phyloP scores from a whole-genome alignment of 371 early-diverging fungal species.

The Actinomucor elegans region DNA sequence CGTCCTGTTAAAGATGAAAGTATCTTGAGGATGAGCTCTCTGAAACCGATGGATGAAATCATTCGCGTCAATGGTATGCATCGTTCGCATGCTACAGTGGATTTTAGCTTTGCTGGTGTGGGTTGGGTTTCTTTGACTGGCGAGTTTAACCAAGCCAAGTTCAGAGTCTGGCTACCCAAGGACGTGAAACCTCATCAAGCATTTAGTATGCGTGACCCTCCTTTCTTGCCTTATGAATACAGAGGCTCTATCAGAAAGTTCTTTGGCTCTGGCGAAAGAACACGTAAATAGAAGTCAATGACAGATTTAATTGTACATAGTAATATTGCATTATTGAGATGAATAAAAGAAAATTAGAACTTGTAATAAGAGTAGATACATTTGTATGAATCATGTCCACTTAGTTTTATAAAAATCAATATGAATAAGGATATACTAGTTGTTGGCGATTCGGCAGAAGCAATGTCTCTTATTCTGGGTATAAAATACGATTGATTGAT shows the following conservation, averaged over 20 bases:
- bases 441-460: too few species aligned
- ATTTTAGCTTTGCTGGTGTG: constrained; percentile 65
- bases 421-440: too few species aligned
- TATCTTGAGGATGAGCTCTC: constrained; percentile 5
- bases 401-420: too few species aligned
- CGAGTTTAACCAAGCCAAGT: constrained; percentile 43
- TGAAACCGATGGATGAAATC: constrained; percentile 29
- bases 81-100: constrained; percentile 49
- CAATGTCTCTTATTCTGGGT: too few species aligned
- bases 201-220: constrained; percentile 45
- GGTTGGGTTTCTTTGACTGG: constrained; percentile 72
- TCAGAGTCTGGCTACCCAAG: constrained; percentile 55
- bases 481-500: too few species aligned
- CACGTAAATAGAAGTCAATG: constrained; percentile 25
- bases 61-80: constrained; percentile 47
- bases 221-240: constrained; percentile 68
- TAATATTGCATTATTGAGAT: not conserved
- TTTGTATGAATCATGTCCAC: too few species aligned
- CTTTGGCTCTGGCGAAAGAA: constrained; percentile 44
- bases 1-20: constrained; percentile 16
- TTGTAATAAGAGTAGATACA: too few species aligned
- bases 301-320: not conserved
- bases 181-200: constrained; percentile 44
- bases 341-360: not conserved
- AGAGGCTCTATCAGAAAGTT: constrained; percentile 47